Percentiles rank a stretch among this genome's conserved stretches.
Evolutionary conservation across 2,329 filamentous ascomycete species (phyloP).

Genomic region (Fusarium papillatum): DNA sequence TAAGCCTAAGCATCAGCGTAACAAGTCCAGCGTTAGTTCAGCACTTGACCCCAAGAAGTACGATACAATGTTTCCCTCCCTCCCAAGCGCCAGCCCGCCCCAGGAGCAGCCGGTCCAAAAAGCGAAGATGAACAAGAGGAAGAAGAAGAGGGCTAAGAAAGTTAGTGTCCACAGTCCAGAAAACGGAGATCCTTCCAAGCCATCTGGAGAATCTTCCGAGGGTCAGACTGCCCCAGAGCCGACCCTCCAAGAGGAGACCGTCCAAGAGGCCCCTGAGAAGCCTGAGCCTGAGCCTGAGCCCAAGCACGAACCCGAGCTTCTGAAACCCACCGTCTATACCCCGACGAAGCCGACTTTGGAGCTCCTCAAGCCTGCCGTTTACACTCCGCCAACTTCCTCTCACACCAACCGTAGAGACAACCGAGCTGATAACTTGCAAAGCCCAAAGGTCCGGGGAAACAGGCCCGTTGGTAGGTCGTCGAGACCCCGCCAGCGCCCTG

Average conservation of each 20-base stretch:
- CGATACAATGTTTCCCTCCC: slow-evolving; percentile 41
- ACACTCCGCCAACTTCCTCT: slow-evolving; percentile 30
- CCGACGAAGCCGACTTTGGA: slow-evolving; percentile 19
- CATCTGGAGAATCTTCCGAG: background rate
- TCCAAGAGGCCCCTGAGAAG: background rate
- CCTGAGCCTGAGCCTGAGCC: background rate
- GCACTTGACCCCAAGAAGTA: slow-evolving; percentile 38
- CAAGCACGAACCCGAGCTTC: slow-evolving; percentile 4
- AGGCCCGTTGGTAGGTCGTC: slow-evolving; percentile 8
- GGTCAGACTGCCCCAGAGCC: background rate
- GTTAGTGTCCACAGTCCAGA: background rate
- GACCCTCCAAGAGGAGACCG: background rate
- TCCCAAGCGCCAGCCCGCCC: slow-evolving; percentile 14
- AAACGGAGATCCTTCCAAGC: background rate
- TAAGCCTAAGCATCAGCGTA: background rate
- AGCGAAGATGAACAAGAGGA: background rate
- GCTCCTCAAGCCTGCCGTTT: slow-evolving; percentile 22
- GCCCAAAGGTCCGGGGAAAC: background rate
- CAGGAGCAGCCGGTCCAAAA: background rate
- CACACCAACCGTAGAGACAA: background rate
- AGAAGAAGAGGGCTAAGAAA: slow-evolving; percentile 5
- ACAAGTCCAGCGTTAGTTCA: slow-evolving; percentile 2
- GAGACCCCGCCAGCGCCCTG: background rate
- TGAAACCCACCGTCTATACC: slow-evolving; percentile 29
- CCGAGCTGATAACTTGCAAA: background rate